Evolutionary conservation across 1,139 yeast species (phyloP).

Genomic region (Geotrichum histeridarum): DNA sequence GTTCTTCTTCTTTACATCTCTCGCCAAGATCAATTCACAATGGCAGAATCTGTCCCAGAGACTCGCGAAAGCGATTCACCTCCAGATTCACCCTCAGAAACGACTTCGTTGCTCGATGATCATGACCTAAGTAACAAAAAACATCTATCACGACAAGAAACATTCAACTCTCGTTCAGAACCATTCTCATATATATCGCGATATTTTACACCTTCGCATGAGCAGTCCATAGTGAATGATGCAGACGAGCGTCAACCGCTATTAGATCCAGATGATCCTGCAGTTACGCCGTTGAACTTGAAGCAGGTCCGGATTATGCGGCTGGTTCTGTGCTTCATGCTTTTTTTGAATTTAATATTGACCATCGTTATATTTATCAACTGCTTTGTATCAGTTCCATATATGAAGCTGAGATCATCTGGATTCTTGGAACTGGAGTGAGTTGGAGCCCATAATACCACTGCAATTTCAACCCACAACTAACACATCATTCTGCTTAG

Average conservation of each 20-base stretch:
- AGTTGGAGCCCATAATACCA: neutral
- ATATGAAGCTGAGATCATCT: constrained; percentile 51
- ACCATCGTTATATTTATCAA: constrained; percentile 48
- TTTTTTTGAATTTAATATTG: constrained; percentile 42
- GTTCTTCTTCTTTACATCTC: too few relatives aligned
- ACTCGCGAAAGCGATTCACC: neutral
- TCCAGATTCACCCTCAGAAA: neutral
- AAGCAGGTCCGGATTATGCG: constrained; percentile 44
- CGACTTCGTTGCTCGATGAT: neutral
- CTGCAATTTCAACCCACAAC: neutral
- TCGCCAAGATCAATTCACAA: too few relatives aligned
- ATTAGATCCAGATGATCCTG: constrained; percentile 45
- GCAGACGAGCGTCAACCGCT: neutral
- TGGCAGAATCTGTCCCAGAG: too few relatives aligned
- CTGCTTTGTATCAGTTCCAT: constrained; percentile 50
- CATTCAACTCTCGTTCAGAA: neutral
- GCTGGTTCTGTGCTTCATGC: constrained; percentile 42
- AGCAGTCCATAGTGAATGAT: neutral
- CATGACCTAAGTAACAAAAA: neutral
- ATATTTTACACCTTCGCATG: too few relatives aligned
- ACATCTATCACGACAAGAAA: too few relatives aligned
- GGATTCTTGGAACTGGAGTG: constrained; percentile 54
- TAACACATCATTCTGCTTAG: neutral
- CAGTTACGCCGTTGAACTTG: constrained; percentile 55
- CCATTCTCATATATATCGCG: neutral